A percentile compares a stretch with the other conserved stretches of the same genome.
These are phyloP conservation scores for Herpomyces periplanetae DNA, from an alignment of 2,329 filamentous ascomycete genomes.

Conservation along the genomic window DNA sequence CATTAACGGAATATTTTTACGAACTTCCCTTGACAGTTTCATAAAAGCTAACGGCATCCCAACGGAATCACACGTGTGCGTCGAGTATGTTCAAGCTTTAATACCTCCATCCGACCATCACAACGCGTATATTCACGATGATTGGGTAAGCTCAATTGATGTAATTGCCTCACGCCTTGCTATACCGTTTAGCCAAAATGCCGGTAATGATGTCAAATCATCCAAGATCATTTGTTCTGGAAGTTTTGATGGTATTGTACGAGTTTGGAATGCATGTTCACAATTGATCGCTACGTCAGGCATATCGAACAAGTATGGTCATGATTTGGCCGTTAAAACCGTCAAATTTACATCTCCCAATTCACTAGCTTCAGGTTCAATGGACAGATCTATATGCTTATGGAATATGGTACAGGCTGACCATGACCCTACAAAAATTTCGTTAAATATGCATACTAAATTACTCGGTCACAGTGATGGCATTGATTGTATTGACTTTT, in stretches of 20 bases:
- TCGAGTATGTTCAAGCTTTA: conserved; percentile 74
- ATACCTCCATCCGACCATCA: conserved; percentile 63
- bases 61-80: conserved; percentile 41
- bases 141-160: conserved; percentile 72
- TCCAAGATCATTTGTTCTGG: conserved; percentile 50
- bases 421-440: conserved; percentile 13
- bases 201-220: conserved; percentile 11
- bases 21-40: conserved; percentile 62
- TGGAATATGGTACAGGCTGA: conserved; percentile 47
- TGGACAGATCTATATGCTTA: conserved; percentile 49
- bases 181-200: conserved; percentile 14
- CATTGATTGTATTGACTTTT: conserved; percentile 32
- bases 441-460: conserved; percentile 31
- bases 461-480: conserved; percentile 41
- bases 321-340: conserved; percentile 36
- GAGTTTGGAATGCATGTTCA: conserved; percentile 68
- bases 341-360: conserved; percentile 40
- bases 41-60: conserved; percentile 52
- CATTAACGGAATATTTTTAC: conserved; percentile 64
- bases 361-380: conserved; percentile 39
- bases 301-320: conserved; percentile 23
- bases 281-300: conserved; percentile 39
- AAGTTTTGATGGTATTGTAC: conserved; percentile 55
- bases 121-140: conserved; percentile 77
- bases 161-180: conserved; percentile 23